phyloP scores from a whole-genome alignment of 2,329 filamentous ascomycete genomes.

The Ramichloridium luteum region DNA sequence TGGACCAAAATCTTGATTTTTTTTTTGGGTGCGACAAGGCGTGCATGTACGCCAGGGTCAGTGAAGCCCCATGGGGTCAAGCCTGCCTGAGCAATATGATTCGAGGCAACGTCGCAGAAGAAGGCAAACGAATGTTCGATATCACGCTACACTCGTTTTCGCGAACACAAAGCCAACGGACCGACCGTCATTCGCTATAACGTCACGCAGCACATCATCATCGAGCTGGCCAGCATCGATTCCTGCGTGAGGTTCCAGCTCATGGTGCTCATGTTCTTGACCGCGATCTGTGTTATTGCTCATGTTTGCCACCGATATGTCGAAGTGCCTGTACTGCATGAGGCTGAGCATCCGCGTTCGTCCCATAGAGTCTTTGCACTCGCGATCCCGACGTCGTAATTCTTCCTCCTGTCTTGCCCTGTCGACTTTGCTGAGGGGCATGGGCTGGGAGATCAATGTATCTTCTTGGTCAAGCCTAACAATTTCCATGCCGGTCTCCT shows the following conservation, averaged over 20 bases:
- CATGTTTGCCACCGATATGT: slow-evolving; percentile 27
- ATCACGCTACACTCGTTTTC: slow-evolving; percentile 30
- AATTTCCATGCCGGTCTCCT: slow-evolving; percentile 11
- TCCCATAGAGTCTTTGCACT: slow-evolving; percentile 19
- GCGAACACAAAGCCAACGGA: slow-evolving; percentile 40
- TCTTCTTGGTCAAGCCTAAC: slow-evolving; percentile 17
- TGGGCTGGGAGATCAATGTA: slow-evolving; percentile 17
- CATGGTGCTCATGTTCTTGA: slow-evolving; percentile 22
- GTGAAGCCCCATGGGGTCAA: too few relatives aligned
- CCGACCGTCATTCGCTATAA: slow-evolving; percentile 35
- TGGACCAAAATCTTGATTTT: too few relatives aligned
- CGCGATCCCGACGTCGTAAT: slow-evolving; percentile 20
- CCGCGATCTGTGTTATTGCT: slow-evolving; percentile 15
- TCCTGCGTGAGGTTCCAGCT: slow-evolving; percentile 19
- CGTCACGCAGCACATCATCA: slow-evolving; percentile 38
- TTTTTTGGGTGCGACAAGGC: too few relatives aligned
- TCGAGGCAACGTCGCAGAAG: too few relatives aligned
- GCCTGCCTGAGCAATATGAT: too few relatives aligned
- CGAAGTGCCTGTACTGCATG: slow-evolving; percentile 44
- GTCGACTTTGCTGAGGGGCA: slow-evolving; percentile 20
- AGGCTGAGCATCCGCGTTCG: slow-evolving; percentile 37
- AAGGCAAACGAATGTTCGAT: too few relatives aligned
- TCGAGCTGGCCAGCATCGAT: slow-evolving; percentile 28
- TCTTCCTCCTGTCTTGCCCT: slow-evolving; percentile 26
- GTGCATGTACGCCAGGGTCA: too few relatives aligned